Percentiles rank a stretch among this genome's conserved stretches.
phyloP scores from a whole-genome alignment of 2,329 filamentous ascomycete genomes.

The Colletotrichum higginsianum region DNA sequence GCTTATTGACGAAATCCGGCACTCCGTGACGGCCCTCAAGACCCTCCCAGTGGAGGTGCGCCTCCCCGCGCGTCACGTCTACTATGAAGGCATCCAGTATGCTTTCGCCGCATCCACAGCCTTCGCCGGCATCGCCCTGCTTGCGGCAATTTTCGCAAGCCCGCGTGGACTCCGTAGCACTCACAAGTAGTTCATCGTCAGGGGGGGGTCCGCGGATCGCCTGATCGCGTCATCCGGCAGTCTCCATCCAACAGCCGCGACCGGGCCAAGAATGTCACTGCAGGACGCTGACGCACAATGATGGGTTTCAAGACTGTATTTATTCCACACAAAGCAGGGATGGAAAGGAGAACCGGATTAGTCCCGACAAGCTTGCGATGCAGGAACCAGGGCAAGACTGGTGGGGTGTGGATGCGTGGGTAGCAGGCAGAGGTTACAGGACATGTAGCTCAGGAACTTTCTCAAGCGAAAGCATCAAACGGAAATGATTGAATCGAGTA shows the following conservation, averaged over 20 bases:
- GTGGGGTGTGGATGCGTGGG: not conserved
- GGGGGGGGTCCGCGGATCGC: not conserved
- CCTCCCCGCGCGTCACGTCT: conserved; percentile 69
- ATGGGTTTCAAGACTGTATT: not conserved
- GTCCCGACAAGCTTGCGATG: not conserved
- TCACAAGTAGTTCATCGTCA: conserved; percentile 42
- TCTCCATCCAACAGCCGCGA: not conserved
- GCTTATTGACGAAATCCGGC: conserved; percentile 74
- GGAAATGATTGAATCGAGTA: too few species aligned
- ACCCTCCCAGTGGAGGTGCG: conserved; percentile 70
- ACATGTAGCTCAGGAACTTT: not conserved
- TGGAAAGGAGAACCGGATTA: not conserved
- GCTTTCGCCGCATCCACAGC: conserved; percentile 70
- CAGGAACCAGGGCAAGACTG: not conserved
- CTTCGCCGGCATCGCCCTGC: conserved; percentile 63
- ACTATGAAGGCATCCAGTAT: conserved; percentile 71
- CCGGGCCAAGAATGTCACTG: not conserved
- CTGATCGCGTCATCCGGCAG: not conserved
- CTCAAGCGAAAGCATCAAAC: not conserved
- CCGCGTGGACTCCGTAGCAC: conserved; percentile 51
- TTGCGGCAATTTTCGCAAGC: conserved; percentile 50
- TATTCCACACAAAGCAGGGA: not conserved
- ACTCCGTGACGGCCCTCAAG: conserved; percentile 71
- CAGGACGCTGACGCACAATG: not conserved
- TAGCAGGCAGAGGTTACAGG: not conserved